Conservation (phyloP, 345 rosid genomes). For the Eucalyptus marginata region DNA sequence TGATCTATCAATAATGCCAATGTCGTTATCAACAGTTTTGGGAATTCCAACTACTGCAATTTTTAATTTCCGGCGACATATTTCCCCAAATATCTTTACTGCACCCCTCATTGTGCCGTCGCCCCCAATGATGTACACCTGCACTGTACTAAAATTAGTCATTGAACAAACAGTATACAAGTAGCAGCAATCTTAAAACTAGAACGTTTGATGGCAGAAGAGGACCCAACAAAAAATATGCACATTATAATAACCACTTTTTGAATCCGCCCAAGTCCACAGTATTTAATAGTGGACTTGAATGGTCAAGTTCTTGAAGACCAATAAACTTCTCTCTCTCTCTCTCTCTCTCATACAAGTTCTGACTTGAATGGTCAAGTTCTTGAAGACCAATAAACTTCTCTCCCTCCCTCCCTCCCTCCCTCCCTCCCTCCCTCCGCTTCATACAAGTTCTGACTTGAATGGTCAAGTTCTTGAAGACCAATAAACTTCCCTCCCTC, state of each 20-base stretch:
- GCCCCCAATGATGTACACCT: slow-evolving; percentile 79
- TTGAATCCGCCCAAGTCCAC: neutral
- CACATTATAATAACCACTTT: neutral
- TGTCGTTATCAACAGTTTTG: slow-evolving; percentile 81
- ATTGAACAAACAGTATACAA: neutral
- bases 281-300: neutral
- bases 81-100: slow-evolving; percentile 50
- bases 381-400: too few species aligned
- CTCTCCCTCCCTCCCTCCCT: too few species aligned
- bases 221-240: neutral
- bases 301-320: neutral
- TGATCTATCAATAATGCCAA: slow-evolving; percentile 75
- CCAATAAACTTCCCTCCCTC: neutral
- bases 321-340: neutral
- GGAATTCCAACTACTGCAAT: slow-evolving; percentile 63
- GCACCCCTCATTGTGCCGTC: slow-evolving; percentile 91
- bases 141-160: neutral
- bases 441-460: too few species aligned
- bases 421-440: too few species aligned
- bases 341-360: neutral
- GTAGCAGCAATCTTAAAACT: neutral
- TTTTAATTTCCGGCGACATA: slow-evolving; percentile 28
- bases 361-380: too few species aligned
- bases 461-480: neutral
- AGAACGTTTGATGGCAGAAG: neutral